Percentiles rank a stretch among this genome's conserved stretches.
These are phyloP conservation scores for Neurospora africana DNA, from an alignment of 495 filamentous ascomycete genomes.

Conservation along the genomic window DNA sequence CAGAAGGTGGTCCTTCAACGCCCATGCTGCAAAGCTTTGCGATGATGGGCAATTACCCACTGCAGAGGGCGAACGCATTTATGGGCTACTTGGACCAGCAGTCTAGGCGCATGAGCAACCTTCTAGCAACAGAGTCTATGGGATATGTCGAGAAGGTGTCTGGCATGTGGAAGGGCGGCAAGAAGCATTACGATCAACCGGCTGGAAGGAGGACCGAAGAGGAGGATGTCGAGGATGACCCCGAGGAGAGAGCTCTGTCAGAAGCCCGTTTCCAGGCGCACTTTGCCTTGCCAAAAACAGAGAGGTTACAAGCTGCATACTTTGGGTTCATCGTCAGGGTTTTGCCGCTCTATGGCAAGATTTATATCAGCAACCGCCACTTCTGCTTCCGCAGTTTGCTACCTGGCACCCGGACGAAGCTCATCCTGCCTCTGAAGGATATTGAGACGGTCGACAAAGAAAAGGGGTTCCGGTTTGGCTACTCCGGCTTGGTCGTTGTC, in stretches of 20 bases:
- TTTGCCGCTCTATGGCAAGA: constrained; percentile 89
- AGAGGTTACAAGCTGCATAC: constrained; percentile 83
- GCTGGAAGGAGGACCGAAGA: constrained; percentile 57
- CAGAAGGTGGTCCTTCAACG: constrained; percentile 28
- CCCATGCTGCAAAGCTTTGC: constrained; percentile 61
- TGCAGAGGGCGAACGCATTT: constrained; percentile 77
- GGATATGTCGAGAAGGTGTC: constrained; percentile 95
- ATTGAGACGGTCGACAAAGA: constrained; percentile 93
- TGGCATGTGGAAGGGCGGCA: constrained; percentile 90
- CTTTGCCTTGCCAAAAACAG: constrained; percentile 75
- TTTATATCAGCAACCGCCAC: constrained; percentile 83
- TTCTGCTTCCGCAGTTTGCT: constrained; percentile 92
- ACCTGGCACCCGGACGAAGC: constrained; percentile 82
- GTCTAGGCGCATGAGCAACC: constrained; percentile 66
- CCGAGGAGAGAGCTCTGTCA: constrained; percentile 50
- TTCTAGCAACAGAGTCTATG: constrained; percentile 90
- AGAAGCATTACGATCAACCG: constrained; percentile 75
- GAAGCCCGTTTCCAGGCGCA: constrained; percentile 74
- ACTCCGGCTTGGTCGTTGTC: constrained; percentile 81
- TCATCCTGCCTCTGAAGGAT: constrained; percentile 84
- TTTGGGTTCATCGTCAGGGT: constrained; percentile 82
- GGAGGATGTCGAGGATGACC: constrained; percentile 45
- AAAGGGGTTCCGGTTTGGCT: constrained; percentile 88
- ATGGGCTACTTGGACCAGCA: constrained; percentile 72
- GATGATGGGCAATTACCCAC: constrained; percentile 64